phyloP scores from a whole-genome alignment of 2,329 filamentous ascomycete genomes.

The Aspergillus tanneri region DNA sequence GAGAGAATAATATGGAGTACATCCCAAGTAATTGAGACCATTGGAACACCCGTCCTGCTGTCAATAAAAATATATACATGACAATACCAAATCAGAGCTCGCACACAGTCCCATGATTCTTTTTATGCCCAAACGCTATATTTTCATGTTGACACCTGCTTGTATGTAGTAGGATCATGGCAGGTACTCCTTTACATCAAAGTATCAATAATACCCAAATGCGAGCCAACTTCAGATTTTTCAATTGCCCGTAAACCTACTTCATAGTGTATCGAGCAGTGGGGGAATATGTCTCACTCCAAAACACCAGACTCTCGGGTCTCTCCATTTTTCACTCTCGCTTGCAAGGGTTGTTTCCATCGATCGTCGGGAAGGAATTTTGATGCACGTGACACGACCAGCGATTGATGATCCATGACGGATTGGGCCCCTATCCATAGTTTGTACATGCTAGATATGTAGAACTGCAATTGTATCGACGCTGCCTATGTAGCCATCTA shows the following conservation, averaged over 20 bases:
- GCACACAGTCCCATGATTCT: too few relatives aligned
- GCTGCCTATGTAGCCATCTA: too few relatives aligned
- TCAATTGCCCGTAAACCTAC: conserved; percentile 5
- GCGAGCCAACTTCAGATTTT: background rate
- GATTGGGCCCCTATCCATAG: background rate
- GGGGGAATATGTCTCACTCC: conserved; percentile 12
- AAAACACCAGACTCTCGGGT: conserved; percentile 9
- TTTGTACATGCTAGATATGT: background rate
- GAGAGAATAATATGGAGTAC: too few relatives aligned
- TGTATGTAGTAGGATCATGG: too few relatives aligned
- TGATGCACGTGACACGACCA: background rate
- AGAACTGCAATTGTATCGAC: background rate
- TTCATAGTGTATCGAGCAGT: conserved; percentile 2
- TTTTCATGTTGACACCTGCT: too few relatives aligned
- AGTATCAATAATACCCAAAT: too few relatives aligned
- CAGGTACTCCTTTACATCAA: too few relatives aligned
- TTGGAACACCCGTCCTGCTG: too few relatives aligned
- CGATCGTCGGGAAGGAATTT: background rate
- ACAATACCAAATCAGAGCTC: too few relatives aligned
- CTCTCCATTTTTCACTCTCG: conserved; percentile 4
- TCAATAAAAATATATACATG: too few relatives aligned
- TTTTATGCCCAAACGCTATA: too few relatives aligned
- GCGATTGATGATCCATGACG: background rate
- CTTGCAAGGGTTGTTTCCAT: conserved; percentile 2
- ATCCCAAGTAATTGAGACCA: too few relatives aligned